These are phyloP conservation scores for Raphanus sativus DNA, from an alignment of 345 rosid species.

Conservation along the genomic window DNA sequence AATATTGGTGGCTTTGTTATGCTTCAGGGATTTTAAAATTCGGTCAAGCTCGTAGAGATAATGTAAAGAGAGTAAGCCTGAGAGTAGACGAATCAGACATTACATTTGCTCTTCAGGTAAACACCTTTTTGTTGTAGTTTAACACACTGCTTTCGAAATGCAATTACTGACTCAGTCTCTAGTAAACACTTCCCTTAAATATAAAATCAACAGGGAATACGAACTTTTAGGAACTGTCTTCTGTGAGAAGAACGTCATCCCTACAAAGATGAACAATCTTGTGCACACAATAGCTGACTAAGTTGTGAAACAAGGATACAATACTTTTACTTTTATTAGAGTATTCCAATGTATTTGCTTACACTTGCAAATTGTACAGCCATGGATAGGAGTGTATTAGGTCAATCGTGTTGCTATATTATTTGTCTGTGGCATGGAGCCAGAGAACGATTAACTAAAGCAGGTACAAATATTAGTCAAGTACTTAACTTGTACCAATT, in stretches of 20 bases:
- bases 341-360: not conserved
- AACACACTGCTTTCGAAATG: not conserved
- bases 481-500: not conserved
- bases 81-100: conserved; percentile 72
- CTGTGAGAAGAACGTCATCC: conserved; percentile 36
- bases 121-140: not conserved
- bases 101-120: conserved; percentile 65
- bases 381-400: not conserved
- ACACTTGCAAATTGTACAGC: not conserved
- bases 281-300: not conserved
- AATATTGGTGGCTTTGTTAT: not conserved
- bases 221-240: conserved; percentile 77
- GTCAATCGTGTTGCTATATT: not conserved
- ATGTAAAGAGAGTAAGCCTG: conserved; percentile 56
- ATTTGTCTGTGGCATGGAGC: not conserved
- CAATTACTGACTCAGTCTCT: not conserved
- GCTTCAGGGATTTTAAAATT: conserved; percentile 66
- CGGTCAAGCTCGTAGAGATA: conserved; percentile 66
- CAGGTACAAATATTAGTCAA: not conserved
- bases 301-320: not conserved
- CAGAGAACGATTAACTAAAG: not conserved
- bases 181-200: not conserved
- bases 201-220: conserved; percentile 56
- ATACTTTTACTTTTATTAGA: not conserved
- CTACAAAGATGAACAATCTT: not conserved